Percentiles rank a stretch among this genome's conserved stretches.
phyloP scores from a whole-genome alignment of 2,329 filamentous ascomycete genomes.

The Ceratocystis destructans region DNA sequence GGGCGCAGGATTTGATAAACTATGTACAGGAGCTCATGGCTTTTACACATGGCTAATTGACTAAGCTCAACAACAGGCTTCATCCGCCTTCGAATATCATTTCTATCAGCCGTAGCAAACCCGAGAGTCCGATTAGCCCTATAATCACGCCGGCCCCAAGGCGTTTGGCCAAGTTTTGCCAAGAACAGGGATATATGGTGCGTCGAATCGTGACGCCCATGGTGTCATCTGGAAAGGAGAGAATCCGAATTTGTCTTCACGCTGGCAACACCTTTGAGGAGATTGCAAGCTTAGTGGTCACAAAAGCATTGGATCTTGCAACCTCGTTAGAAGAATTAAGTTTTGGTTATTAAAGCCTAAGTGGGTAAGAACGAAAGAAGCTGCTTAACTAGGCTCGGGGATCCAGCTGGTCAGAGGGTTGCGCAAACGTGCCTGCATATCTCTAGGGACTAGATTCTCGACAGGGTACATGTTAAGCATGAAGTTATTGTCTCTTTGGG shows the following conservation, averaged over 20 bases:
- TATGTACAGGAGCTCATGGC: constrained; percentile 34
- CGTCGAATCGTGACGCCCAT: constrained; percentile 56
- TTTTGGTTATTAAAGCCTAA: too few species aligned
- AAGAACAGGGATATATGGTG: constrained; percentile 44
- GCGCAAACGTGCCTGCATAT: too few species aligned
- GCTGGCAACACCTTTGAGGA: constrained; percentile 48
- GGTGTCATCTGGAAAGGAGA: constrained; percentile 47
- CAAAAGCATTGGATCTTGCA: too few species aligned
- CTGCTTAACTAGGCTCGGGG: too few species aligned
- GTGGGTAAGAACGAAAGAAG: too few species aligned
- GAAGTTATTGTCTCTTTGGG: too few species aligned
- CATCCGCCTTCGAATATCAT: constrained; percentile 20
- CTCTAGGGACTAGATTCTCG: too few species aligned
- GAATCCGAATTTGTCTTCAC: constrained; percentile 55
- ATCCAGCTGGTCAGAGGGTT: too few species aligned
- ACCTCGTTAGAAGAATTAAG: too few species aligned
- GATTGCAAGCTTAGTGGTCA: constrained; percentile 37
- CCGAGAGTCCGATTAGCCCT: constrained; percentile 50
- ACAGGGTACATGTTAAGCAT: too few species aligned
- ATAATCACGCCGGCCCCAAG: constrained; percentile 45
- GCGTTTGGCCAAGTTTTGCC: constrained; percentile 45
- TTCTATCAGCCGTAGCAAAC: constrained; percentile 21
- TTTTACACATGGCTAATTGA: constrained; percentile 33
- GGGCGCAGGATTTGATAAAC: constrained; percentile 29
- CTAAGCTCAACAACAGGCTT: constrained; percentile 26